phyloP scores from a whole-genome alignment of 2,329 filamentous ascomycete species.

The Aspergillus caelatus region DNA sequence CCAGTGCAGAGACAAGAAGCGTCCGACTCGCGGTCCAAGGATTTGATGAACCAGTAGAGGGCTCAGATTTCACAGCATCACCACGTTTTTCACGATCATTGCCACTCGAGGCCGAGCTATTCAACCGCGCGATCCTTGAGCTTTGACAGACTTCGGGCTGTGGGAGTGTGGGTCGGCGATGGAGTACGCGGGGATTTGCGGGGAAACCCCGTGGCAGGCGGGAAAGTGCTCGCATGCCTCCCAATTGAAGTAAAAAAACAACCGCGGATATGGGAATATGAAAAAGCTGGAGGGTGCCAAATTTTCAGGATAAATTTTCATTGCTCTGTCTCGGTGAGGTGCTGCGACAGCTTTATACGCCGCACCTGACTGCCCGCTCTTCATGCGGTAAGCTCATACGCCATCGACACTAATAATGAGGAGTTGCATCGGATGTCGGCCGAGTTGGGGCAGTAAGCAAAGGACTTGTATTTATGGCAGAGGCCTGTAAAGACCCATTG shows the following conservation, averaged over 20 bases:
- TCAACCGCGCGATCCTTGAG: slow-evolving; percentile 19
- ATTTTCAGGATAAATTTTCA: background rate
- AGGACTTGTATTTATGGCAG: background rate
- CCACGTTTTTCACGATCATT: slow-evolving; percentile 11
- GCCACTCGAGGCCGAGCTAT: slow-evolving; percentile 18
- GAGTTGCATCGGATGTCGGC: slow-evolving; percentile 17
- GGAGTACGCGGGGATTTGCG: slow-evolving; percentile 28
- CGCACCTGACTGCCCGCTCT: background rate
- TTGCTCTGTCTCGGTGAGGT: background rate
- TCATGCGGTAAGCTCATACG: slow-evolving; percentile 9
- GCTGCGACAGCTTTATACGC: background rate
- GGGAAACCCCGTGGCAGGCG: slow-evolving; percentile 28
- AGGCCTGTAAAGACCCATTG: background rate
- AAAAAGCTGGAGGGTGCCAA: background rate
- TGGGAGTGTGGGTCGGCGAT: slow-evolving; percentile 24
- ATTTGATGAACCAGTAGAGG: slow-evolving; percentile 17
- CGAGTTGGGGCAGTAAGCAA: slow-evolving; percentile 10
- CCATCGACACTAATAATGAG: slow-evolving; percentile 20
- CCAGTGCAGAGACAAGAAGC: slow-evolving; percentile 52
- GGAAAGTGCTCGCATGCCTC: slow-evolving; percentile 27
- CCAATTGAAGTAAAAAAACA: slow-evolving; percentile 5
- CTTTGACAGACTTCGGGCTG: slow-evolving; percentile 11
- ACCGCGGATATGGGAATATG: background rate
- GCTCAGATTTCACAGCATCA: slow-evolving; percentile 18
- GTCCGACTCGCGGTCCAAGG: slow-evolving; percentile 53